Percentiles rank a stretch among this genome's conserved stretches.
phyloP scores from a whole-genome alignment of 306 rosid genomes.

The Trichosanthes cucumerina region DNA sequence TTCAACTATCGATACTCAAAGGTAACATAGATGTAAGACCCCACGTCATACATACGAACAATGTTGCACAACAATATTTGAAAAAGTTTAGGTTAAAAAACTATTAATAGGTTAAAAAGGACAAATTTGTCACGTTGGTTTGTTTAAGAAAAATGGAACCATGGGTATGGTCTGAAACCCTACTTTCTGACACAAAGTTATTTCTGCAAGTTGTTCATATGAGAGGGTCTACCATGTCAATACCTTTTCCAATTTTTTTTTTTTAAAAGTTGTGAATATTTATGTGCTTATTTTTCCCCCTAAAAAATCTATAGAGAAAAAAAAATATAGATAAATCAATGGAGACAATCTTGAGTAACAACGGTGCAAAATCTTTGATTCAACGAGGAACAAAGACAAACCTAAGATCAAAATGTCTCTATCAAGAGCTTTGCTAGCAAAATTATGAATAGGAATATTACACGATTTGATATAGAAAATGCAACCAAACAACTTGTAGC shows the following conservation, averaged over 20 bases:
- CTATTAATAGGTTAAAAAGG: background rate
- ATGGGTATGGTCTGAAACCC: conserved; percentile 8
- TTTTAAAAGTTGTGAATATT: too few relatives aligned
- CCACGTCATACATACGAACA: background rate
- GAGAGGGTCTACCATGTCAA: background rate
- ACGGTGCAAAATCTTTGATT: too few relatives aligned
- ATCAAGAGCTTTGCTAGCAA: too few relatives aligned
- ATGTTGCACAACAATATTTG: background rate
- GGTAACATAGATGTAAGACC: background rate
- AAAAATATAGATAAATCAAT: too few relatives aligned
- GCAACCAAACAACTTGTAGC: background rate
- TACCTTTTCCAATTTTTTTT: background rate
- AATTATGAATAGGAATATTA: too few relatives aligned
- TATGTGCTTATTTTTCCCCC: background rate
- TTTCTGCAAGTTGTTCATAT: background rate
- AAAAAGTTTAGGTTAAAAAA: background rate
- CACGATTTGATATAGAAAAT: too few relatives aligned
- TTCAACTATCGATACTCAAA: too few relatives aligned
- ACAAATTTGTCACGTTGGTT: background rate
- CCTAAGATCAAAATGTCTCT: too few relatives aligned
- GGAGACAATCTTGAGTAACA: background rate
- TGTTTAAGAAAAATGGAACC: conserved; percentile 7
- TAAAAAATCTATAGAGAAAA: too few relatives aligned
- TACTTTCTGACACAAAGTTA: background rate
- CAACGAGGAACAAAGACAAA: too few relatives aligned